A percentile compares a stretch with the other conserved stretches of the same genome.
phyloP scores from a whole-genome alignment of 192 early-diverging fungal genomes.

The Dissophora ornata region DNA sequence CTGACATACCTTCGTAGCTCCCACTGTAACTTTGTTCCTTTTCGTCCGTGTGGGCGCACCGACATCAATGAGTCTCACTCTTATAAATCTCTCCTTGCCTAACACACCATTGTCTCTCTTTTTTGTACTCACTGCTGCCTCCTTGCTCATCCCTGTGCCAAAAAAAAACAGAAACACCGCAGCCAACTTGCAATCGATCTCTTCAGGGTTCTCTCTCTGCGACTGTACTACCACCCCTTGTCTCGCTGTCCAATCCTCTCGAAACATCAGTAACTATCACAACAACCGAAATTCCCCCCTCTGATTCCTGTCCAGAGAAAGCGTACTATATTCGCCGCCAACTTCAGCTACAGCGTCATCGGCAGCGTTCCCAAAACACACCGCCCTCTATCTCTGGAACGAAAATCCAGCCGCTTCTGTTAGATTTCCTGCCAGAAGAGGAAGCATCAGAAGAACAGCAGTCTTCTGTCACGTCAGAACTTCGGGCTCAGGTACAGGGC shows the following conservation, averaged over 20 bases:
- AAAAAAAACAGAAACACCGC: too few relatives aligned
- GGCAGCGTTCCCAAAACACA: neutral
- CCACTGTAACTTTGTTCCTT: too few relatives aligned
- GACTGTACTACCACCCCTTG: conserved; percentile 4
- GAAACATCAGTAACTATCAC: conserved; percentile 19
- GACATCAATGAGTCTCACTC: too few relatives aligned
- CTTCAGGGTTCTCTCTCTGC: neutral
- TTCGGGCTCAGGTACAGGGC: conserved; percentile 2
- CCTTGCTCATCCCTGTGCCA: too few relatives aligned
- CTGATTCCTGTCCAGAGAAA: conserved; percentile 1
- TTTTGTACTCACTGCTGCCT: too few relatives aligned
- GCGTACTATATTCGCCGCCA: neutral
- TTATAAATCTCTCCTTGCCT: too few relatives aligned
- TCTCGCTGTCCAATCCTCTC: neutral
- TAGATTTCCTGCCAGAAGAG: neutral
- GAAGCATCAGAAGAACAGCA: too few relatives aligned
- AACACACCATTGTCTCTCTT: too few relatives aligned
- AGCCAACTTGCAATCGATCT: neutral
- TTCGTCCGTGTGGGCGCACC: too few relatives aligned
- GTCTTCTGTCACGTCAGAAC: neutral
- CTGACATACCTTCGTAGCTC: neutral
- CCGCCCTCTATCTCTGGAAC: neutral
- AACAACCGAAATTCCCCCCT: conserved; percentile 6
- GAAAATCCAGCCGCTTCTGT: conserved; percentile 14
- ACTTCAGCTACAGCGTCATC: neutral